Percentiles rank a stretch among this genome's conserved stretches.
These are phyloP conservation scores for Ensete glaucum DNA, from an alignment of 176 grass and related monocot species.

Conservation along the genomic window DNA sequence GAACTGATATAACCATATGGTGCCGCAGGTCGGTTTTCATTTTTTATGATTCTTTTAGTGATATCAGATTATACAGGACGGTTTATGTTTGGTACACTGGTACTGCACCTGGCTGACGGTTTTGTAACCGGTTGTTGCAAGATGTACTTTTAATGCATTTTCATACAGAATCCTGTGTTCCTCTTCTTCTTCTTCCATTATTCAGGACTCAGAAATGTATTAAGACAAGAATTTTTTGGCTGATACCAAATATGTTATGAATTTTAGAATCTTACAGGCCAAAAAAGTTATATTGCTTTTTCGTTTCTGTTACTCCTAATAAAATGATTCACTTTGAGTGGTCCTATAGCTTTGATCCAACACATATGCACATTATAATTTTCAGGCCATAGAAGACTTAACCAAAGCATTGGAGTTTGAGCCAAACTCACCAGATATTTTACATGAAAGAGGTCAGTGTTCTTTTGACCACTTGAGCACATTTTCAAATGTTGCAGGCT, in stretches of 20 bases:
- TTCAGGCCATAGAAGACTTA: constrained; percentile 79
- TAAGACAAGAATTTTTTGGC: background rate
- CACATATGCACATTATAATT: constrained; percentile 12
- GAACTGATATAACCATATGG: too few relatives aligned
- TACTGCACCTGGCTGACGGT: too few relatives aligned
- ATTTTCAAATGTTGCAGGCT: background rate
- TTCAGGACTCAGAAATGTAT: background rate
- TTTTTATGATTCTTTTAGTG: too few relatives aligned
- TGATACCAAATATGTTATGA: background rate
- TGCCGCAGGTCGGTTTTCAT: too few relatives aligned
- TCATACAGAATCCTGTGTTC: too few relatives aligned
- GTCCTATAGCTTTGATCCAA: background rate
- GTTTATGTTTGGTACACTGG: too few relatives aligned
- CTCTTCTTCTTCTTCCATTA: too few relatives aligned
- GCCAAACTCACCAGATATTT: constrained; percentile 91
- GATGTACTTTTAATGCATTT: too few relatives aligned
- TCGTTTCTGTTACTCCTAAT: too few relatives aligned
- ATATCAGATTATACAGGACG: too few relatives aligned
- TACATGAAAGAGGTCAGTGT: constrained; percentile 89
- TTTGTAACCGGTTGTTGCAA: too few relatives aligned
- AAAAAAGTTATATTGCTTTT: background rate
- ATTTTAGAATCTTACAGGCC: background rate
- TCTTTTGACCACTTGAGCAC: constrained; percentile 8
- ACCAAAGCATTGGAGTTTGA: constrained; percentile 92
- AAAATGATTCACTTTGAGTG: background rate